Evolutionary conservation across 306 rosid genomes (phyloP), one percentile per base, ranked within the genome.

Genomic region (Carpinus viminea): DNA sequence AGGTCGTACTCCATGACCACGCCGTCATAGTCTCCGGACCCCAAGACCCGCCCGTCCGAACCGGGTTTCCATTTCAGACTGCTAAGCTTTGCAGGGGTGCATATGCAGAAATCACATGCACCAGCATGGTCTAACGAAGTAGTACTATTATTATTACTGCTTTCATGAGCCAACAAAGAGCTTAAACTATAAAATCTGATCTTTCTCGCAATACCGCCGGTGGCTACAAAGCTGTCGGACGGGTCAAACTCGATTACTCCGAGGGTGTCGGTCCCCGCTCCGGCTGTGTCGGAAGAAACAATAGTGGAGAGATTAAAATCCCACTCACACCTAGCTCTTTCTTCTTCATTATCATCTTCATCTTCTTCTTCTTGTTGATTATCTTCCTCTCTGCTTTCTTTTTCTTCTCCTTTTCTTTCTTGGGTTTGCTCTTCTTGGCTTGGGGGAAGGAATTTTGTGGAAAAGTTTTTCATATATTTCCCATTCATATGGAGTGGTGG

Each of bases 11-110:
- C 93, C 74, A 55, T 82, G 12, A 90, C 85, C 36, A 88, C 91
- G 18, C 93, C 93, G 31, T 90, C 93, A 72, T 90, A 90, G 82
- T 90, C 93, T 0, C 91, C 91, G 18, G 91, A 76, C 11, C 90
- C 87, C 11, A 90, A 34, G 18, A 90, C 52, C 76, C 85, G 85
- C 0, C 82, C 85, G 1, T 60, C 79, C 18, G 86, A 56, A 2
- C 81, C 78, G 43, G 93, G 89, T 18, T 80, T 77, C 93, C 93
- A 90, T 2, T 87, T 83, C 61, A 90, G 89, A 75, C 91, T 88
- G 76, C 93, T 90, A 50, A 88, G 90, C 82, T 90, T 90, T 0
- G 93, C 93, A 1, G 93, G 93, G 5, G 90, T 79, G 79, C 90
- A 84, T 1, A 90, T 83, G 74, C 75, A 86, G 71, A 74, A 86